Evolutionary conservation across 768 basidiomycete species (phyloP).

Genomic region (Lentinula lateritia): DNA sequence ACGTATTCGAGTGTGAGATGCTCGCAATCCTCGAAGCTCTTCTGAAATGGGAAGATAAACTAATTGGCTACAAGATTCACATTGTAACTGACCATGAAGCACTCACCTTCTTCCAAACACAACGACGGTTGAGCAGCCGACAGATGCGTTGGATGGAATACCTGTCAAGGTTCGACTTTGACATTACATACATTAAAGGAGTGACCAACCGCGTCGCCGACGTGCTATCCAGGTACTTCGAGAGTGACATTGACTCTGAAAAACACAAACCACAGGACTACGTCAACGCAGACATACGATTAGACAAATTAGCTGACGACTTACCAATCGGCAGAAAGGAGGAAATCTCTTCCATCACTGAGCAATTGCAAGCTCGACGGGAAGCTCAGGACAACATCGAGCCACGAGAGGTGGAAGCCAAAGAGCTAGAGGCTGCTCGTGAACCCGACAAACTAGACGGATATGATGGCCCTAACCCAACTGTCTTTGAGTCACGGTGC

Average conservation of each 20-base stretch:
- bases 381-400: background rate
- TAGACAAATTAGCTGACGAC: conserved; percentile 13
- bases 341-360: background rate
- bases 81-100: no score
- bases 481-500: background rate
- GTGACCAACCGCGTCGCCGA: conserved; percentile 23
- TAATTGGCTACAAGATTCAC: no score
- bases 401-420: background rate
- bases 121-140: conserved; percentile 12
- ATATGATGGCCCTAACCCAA: background rate
- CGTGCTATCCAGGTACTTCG: conserved; percentile 23
- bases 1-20: no score
- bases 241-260: conserved; percentile 16
- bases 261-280: conserved; percentile 13
- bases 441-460: background rate
- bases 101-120: no score
- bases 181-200: conserved; percentile 22
- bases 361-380: background rate
- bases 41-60: no score
- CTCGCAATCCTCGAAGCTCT: no score
- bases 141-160: conserved; percentile 26
- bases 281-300: conserved; percentile 12
- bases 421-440: background rate
- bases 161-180: conserved; percentile 19
- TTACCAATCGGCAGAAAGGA: background rate